Conservation (phyloP, 345 rosid species). For the Gossypium thurberi region DNA sequence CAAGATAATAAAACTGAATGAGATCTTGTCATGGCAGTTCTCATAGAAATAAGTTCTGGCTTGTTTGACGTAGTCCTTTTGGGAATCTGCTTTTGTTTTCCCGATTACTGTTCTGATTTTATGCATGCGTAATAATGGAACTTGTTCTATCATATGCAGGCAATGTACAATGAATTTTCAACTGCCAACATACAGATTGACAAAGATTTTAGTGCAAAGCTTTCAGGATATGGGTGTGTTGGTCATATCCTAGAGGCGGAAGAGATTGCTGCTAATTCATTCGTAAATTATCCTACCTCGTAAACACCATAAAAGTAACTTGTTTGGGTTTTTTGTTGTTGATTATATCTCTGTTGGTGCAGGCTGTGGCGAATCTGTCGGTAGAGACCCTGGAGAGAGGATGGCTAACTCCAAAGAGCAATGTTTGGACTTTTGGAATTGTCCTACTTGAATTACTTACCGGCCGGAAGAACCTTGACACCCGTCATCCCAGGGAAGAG, state of each 20-base stretch:
- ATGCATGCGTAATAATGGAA: neutral
- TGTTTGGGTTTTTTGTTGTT: slow-evolving; percentile 1
- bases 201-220: slow-evolving; percentile 93
- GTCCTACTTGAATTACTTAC: slow-evolving; percentile 88
- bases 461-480: slow-evolving; percentile 79
- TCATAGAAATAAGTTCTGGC: neutral
- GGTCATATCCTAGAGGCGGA: slow-evolving; percentile 75
- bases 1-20: neutral
- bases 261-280: slow-evolving; percentile 50
- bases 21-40: neutral
- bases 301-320: neutral
- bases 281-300: slow-evolving; percentile 27
- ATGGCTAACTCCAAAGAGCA: slow-evolving; percentile 88
- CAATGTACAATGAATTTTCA: slow-evolving; percentile 95
- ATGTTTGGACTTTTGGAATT: slow-evolving; percentile 95
- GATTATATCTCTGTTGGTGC: slow-evolving; percentile 7
- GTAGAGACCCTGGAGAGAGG: slow-evolving; percentile 95
- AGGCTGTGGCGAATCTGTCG: slow-evolving; percentile 86
- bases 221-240: slow-evolving; percentile 93
- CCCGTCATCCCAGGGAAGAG: slow-evolving; percentile 78
- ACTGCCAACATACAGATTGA: slow-evolving; percentile 91
- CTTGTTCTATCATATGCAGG: slow-evolving; percentile 38
- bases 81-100: neutral
- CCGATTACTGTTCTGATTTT: neutral
- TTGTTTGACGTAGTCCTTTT: neutral